phyloP scores from a whole-genome alignment of 495 filamentous ascomycete genomes.

The Corynascus novoguineensis region DNA sequence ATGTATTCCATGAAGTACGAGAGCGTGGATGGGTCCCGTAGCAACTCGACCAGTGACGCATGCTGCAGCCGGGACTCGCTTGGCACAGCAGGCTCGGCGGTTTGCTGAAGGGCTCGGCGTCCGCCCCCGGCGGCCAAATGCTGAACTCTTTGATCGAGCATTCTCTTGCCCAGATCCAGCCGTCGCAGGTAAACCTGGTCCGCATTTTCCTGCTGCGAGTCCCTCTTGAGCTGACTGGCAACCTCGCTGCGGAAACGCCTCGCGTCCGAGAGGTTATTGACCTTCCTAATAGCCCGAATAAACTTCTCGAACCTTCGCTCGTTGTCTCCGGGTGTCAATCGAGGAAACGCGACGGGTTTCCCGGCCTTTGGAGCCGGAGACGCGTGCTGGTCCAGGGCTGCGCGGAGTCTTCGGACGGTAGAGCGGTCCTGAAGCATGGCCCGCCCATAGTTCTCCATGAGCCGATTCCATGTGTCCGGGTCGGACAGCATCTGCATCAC shows the following conservation, averaged over 20 bases:
- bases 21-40: constrained; percentile 81
- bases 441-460: constrained; percentile 84
- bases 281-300: constrained; percentile 80
- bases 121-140: constrained; percentile 66
- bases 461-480: constrained; percentile 94
- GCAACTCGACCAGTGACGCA: constrained; percentile 69
- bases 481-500: constrained; percentile 69
- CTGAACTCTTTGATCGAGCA: constrained; percentile 85
- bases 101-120: constrained; percentile 34
- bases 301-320: constrained; percentile 93
- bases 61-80: constrained; percentile 58
- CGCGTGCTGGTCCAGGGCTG: constrained; percentile 91
- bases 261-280: constrained; percentile 90
- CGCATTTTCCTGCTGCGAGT: constrained; percentile 68
- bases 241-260: constrained; percentile 87
- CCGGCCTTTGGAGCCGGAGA: constrained; percentile 69
- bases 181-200: constrained; percentile 83
- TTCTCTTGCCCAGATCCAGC: constrained; percentile 81
- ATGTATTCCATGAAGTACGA: constrained; percentile 99
- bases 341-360: constrained; percentile 54
- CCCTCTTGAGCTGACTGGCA: constrained; percentile 84
- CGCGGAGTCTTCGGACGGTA: constrained; percentile 86
- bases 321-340: constrained; percentile 58
- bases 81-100: constrained; percentile 20
- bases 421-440: constrained; percentile 92